Conservation (phyloP, 768 basidiomycete species). For the Lactifluus hygrophoroides region DNA sequence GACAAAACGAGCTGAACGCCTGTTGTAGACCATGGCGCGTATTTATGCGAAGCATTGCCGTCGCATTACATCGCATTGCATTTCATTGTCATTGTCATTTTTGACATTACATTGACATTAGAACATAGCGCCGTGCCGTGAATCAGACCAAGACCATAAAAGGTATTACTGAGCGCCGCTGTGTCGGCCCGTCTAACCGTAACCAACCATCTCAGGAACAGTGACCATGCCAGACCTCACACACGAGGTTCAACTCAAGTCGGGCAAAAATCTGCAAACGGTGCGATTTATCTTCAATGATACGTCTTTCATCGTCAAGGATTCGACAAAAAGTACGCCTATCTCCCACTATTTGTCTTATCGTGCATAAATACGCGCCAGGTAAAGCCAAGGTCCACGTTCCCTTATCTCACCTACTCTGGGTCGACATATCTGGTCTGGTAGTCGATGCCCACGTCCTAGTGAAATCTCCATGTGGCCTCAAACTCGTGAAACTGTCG, state of each 20-base stretch:
- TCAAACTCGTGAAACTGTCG: slow-evolving; percentile 35
- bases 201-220: background rate
- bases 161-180: no score
- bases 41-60: no score
- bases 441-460: slow-evolving; percentile 46
- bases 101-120: no score
- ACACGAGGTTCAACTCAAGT: background rate
- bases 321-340: slow-evolving; percentile 19
- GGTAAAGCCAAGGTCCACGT: slow-evolving; percentile 23
- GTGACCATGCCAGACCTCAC: background rate
- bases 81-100: no score
- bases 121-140: no score
- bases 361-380: background rate
- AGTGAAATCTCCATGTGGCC: slow-evolving; percentile 31
- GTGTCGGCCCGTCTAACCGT: background rate
- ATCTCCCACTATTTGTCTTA: background rate
- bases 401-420: slow-evolving; percentile 46
- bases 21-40: no score
- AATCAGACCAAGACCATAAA: no score
- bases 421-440: slow-evolving; percentile 34
- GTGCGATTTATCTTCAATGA: background rate
- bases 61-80: no score
- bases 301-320: slow-evolving; percentile 18
- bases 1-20: no score
- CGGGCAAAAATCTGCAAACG: background rate